Evolutionary conservation across 176 grass and related monocot species (phyloP).

Genomic region (Triticum turgidum): DNA sequence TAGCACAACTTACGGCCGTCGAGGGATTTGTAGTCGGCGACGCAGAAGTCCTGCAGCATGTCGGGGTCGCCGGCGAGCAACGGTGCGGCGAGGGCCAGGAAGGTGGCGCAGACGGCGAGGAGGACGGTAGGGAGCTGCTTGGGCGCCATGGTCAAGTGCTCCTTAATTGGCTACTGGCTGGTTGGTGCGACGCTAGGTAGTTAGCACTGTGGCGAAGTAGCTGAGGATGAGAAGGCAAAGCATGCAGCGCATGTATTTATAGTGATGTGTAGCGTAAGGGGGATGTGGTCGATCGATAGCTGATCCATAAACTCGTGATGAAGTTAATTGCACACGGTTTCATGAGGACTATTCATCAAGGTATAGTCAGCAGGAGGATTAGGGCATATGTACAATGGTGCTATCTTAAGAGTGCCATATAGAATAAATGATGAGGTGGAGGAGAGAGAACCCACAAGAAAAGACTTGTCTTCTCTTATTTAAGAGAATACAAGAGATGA

Average conservation of each 20-base stretch:
- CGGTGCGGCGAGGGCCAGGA: constrained; percentile 19
- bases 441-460: too few relatives aligned
- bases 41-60: constrained; percentile 87
- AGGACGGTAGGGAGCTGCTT: neutral
- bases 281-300: neutral
- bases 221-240: neutral
- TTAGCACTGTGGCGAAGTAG: neutral
- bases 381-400: too few relatives aligned
- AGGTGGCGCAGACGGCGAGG: neutral
- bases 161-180: neutral
- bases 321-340: neutral
- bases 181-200: too few relatives aligned
- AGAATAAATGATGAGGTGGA: too few relatives aligned
- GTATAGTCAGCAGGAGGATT: too few relatives aligned
- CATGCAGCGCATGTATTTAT: neutral
- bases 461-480: too few relatives aligned
- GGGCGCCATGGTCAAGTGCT: neutral
- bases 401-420: too few relatives aligned
- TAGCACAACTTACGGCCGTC: constrained; percentile 42
- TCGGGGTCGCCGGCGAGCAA: constrained; percentile 59
- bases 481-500: too few relatives aligned
- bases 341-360: neutral
- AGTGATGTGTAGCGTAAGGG: neutral
- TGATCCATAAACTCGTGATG: neutral
- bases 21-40: constrained; percentile 71